Evolutionary conservation across 2,329 filamentous ascomycete species (phyloP).

Genomic region (Byssothecium circinans): DNA sequence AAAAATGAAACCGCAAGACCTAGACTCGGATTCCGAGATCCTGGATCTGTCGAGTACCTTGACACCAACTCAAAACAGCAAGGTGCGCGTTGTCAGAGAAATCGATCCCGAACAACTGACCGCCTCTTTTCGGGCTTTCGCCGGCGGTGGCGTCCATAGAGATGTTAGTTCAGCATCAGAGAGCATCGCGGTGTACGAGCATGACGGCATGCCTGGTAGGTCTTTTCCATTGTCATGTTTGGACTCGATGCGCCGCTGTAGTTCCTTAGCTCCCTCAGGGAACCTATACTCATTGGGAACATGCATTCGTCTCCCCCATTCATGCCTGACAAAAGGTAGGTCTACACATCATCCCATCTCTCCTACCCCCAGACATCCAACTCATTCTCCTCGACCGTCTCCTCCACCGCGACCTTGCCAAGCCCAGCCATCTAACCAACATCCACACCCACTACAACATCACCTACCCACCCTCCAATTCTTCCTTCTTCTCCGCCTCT

Average conservation of each 20-base stretch:
- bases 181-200: constrained; percentile 56
- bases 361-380: constrained; percentile 73
- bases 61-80: constrained; percentile 31
- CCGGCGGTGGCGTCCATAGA: constrained; percentile 5
- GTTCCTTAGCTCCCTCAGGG: not conserved
- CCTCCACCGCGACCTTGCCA: constrained; percentile 75
- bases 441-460: constrained; percentile 81
- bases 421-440: constrained; percentile 79
- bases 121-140: constrained; percentile 28
- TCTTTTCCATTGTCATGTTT: not conserved
- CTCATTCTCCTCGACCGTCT: constrained; percentile 69
- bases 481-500: constrained; percentile 57
- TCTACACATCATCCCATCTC: constrained; percentile 72
- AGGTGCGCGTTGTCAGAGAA: constrained; percentile 27
- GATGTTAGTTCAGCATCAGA: not conserved
- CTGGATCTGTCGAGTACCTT: constrained; percentile 35
- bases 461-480: constrained; percentile 55
- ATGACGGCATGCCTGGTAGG: constrained; percentile 69
- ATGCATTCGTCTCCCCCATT: too few species aligned
- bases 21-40: constrained; percentile 53
- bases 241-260: too few species aligned
- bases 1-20: constrained; percentile 56
- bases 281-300: too few species aligned
- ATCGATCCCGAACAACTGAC: constrained; percentile 21
- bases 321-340: constrained; percentile 56